Base-by-base conservation (phyloP, 495 filamentous ascomycete genomes). In the Cercophora samala region DNA sequence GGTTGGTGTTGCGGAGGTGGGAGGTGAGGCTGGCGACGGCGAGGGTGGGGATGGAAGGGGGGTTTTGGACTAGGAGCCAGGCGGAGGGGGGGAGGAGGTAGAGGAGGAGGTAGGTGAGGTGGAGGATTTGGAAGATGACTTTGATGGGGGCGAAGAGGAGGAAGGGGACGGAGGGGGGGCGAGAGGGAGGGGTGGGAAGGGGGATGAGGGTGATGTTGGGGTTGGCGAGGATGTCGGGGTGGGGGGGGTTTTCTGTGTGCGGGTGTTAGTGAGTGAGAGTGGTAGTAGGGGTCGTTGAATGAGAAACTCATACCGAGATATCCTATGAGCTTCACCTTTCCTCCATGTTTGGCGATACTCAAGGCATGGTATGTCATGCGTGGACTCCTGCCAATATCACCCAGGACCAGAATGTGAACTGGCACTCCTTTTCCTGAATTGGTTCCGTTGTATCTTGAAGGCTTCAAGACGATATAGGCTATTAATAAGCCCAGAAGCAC, bases 341-440 rank as follows among this genome's bases (percentile, higher is more conserved):
- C 91, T 46, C 92, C 92, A 67, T 92, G 88, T 68, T 87, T 91
- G 23, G 94, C 93, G 74, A 98, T 88, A 75, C 94, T 97, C 67
- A 97, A 76, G 22, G 93, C 93, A 86, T 99, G 95, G 74, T 99
- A 97, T 76, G 97, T 95, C 95, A 99, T 99, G 66, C 95, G 91
- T 24, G 95, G 95, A 75, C 93, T 97, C 42, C 93, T 87, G 24
- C 95, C 95, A 77, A 99, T 95, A 73, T 99, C 95, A 17, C 95
- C 95, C n/a, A 99, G 85, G 53, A 99, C 95, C n/a, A 98, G 84
- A 42, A 99, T 86, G 73, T 96, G 92, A 25, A 91, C 83, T 5
- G 85, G 84, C 23, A 82, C 61, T 61, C 58, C 21, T 37, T 63
- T 21, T 19, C 64, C 1, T 58, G 26, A 53, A n/a, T 25, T 13